Evolutionary conservation across 805 yeast genomes (phyloP), one percentile per base, ranked within the genome.

Genomic region (Debaryomyces prosopidis): DNA sequence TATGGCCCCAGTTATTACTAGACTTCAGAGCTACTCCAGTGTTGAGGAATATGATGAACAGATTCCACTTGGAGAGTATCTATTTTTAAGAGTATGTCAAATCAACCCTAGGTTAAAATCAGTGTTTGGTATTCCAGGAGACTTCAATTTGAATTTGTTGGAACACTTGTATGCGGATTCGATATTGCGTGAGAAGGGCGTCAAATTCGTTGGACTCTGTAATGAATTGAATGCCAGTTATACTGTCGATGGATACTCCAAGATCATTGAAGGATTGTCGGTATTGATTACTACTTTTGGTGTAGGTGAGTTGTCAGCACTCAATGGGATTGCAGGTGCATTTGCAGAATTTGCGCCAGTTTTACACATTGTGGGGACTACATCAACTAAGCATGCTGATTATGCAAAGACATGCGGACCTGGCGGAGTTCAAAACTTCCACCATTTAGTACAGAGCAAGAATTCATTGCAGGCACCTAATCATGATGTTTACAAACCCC

Each of bases 211-310:
- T 39, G 96, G 96, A 18, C 81, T 82, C 48, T 88, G 96, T 69
- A 90, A 90, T 59, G 97, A 90, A 68, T 75, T 90, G 51, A 91
- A 90, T 59, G 85, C 94, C 3, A 94, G 95, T 7, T 90, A 91
- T 61, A 83, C 94, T 5, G 91, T 92, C 6, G 97, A 91, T 63
- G 97, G 97, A 4, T 91, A 88, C 58, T 81, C 94, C 15, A 74
- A 83, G 23, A 71, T 75, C 40, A 76, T 80, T n/a, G 77, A 87
- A 5, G 70, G 75, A 4, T 53, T 69, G 47, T 88, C 89, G 43
- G 89, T 82, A 16, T 63, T 75, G 51, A 66, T 75, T 42, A 82
- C 91, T 42, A 89, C 97, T 3, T 87, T 75, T 64, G 97, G 96
- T 41, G 97, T 89, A 14, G 97, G 97, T 46, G 96, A 89, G 62